A percentile compares a stretch with the other conserved stretches of the same genome.
These are phyloP conservation scores for Metschnikowia koreensis DNA, from an alignment of 805 yeast species.

Conservation along the genomic window DNA sequence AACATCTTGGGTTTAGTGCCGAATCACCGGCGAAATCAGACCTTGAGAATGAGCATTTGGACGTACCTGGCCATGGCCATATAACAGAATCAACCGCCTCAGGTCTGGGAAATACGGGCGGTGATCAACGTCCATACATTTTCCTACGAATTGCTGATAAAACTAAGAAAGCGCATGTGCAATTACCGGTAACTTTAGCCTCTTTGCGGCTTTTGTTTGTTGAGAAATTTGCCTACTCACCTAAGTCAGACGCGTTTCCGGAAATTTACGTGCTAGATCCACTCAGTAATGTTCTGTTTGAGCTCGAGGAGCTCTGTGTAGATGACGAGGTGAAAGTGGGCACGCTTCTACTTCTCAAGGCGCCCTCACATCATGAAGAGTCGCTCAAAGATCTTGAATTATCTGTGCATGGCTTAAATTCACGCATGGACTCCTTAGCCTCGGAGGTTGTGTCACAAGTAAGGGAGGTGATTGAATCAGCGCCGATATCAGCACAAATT, in stretches of 20 bases:
- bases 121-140: slow-evolving; percentile 17
- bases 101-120: too few relatives aligned
- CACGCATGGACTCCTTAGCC: slow-evolving; percentile 10
- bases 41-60: not conserved
- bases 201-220: slow-evolving; percentile 70
- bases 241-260: slow-evolving; percentile 70
- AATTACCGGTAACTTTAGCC: slow-evolving; percentile 48
- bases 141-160: slow-evolving; percentile 51
- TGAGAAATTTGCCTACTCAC: slow-evolving; percentile 83
- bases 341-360: slow-evolving; percentile 50
- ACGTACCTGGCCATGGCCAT: not conserved
- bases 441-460: slow-evolving; percentile 13
- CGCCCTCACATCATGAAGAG: slow-evolving; percentile 4
- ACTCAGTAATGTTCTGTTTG: slow-evolving; percentile 61
- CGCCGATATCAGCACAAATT: slow-evolving; percentile 3
- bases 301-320: slow-evolving; percentile 70
- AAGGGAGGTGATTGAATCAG: slow-evolving; percentile 7
- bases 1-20: not conserved
- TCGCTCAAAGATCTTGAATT: slow-evolving; percentile 7
- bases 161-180: slow-evolving; percentile 53
- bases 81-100: not conserved
- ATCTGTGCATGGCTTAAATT: slow-evolving; percentile 7
- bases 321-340: slow-evolving; percentile 55
- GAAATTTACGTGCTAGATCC: slow-evolving; percentile 71
- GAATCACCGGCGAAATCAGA: not conserved